Conservation (phyloP, 1,284 basidiomycete genomes). For the Ceratobasidium sp. region DNA sequence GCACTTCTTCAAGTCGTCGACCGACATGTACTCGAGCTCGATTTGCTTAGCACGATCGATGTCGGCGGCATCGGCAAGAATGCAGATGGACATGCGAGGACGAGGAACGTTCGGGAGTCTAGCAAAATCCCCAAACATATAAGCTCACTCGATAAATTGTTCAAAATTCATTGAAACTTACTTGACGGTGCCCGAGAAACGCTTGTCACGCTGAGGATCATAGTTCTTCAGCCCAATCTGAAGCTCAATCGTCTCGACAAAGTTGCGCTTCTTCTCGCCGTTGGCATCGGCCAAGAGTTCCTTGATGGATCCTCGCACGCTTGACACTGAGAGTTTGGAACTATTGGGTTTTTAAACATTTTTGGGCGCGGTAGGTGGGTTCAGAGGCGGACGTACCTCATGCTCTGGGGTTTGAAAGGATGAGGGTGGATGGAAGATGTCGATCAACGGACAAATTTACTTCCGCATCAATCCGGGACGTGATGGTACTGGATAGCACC, state of each 20-base stretch:
- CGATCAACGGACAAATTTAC: slow-evolving; percentile 33
- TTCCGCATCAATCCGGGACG: slow-evolving; percentile 21
- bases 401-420: slow-evolving; percentile 43
- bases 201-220: slow-evolving; percentile 94
- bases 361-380: not conserved
- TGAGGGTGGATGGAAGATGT: slow-evolving; percentile 27
- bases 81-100: slow-evolving; percentile 99
- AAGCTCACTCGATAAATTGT: not conserved
- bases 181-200: slow-evolving; percentile 98
- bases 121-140: slow-evolving; percentile 49
- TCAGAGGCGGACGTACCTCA: slow-evolving; percentile 36
- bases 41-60: slow-evolving; percentile 99
- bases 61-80: slow-evolving; percentile 98
- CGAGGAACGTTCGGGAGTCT: slow-evolving; percentile 97
- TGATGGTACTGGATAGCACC: slow-evolving; percentile 37
- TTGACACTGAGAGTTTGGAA: slow-evolving; percentile 93
- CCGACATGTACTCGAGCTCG: slow-evolving; percentile 98
- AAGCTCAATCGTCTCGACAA: slow-evolving; percentile 93
- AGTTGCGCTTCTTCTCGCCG: slow-evolving; percentile 89
- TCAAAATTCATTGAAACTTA: slow-evolving; percentile 57
- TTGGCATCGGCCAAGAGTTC: slow-evolving; percentile 81
- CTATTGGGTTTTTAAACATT: slow-evolving; percentile 3
- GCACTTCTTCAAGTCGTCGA: slow-evolving; percentile 99
- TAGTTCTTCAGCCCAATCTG: slow-evolving; percentile 99
- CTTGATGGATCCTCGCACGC: slow-evolving; percentile 97